These are phyloP conservation scores for Globisporangium abappressorium DNA, from an alignment of 352 stramenopile genomes.

Conservation along the genomic window DNA sequence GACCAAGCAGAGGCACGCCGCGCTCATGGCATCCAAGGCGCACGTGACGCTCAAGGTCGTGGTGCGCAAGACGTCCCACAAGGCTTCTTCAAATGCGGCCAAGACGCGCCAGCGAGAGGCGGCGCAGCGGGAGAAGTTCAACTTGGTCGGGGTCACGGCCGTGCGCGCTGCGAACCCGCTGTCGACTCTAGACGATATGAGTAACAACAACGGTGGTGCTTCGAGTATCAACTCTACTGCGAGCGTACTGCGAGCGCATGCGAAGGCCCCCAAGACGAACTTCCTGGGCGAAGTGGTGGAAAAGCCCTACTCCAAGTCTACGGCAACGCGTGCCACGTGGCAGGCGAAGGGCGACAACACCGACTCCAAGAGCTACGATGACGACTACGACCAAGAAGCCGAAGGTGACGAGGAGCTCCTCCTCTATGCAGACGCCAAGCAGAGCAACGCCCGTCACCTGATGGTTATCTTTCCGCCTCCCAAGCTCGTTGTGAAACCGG, in stretches of 20 bases:
- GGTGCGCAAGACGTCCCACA: conserved; percentile 67
- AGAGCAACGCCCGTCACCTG: background rate
- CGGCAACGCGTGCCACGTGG: background rate
- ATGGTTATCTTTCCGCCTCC: conserved; percentile 36
- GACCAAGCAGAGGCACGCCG: conserved; percentile 19
- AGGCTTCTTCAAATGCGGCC: conserved; percentile 24
- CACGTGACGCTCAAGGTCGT: conserved; percentile 72
- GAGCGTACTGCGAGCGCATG: conserved; percentile 37
- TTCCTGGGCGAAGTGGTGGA: conserved; percentile 66
- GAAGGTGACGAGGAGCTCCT: conserved; percentile 25
- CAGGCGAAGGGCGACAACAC: conserved; percentile 17
- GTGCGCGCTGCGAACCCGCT: conserved; percentile 29
- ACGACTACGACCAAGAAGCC: conserved; percentile 10
- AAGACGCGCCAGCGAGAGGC: conserved; percentile 56
- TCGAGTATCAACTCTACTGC: conserved; percentile 19
- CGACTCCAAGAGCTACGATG: conserved; percentile 18
- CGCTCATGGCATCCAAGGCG: conserved; percentile 30
- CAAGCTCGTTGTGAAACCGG: conserved; percentile 69
- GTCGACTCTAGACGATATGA: conserved; percentile 4
- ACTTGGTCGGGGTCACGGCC: conserved; percentile 59
- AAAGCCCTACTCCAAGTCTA: conserved; percentile 37
- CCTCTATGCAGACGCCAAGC: conserved; percentile 12
- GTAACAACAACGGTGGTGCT: background rate
- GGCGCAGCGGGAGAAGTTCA: conserved; percentile 47
- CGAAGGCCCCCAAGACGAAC: conserved; percentile 59